Base-by-base conservation (phyloP, 208 protist species). In the Trypanosoma cruzi region DNA sequence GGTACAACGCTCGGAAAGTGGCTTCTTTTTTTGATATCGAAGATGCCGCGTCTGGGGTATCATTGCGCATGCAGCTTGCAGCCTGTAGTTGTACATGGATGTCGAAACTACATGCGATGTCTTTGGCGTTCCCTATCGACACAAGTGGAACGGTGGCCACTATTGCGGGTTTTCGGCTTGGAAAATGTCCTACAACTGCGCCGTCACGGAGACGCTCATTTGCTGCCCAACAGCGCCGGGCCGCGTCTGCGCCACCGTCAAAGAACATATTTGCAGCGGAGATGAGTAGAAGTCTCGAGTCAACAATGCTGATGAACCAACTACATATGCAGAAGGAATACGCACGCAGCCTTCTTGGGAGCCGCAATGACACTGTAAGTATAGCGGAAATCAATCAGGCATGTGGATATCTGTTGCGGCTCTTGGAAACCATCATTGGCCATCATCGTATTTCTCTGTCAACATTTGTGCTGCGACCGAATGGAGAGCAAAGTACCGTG, bases 301-400 rank as follows among this genome's bases (percentile, higher is more conserved):
- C 67, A 7, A 50, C 58, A 26, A 16, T 18, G 28, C 24, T 73
- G 5, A 11, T 40, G 18, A 31, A 61, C 22, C 32, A 20, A 14
- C 37, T 61, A 18, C 71, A 62, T 53, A 46, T 63, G 44, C 73
- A 79, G 34, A 14, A 68, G 16, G 31, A 42, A 24, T 82, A 79
- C 46, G 63, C 68, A 0, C 66, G 71, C 52, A 61, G 24, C 34
- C n/a, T 74, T 2, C 61, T 82, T 26, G 64, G 68, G 5, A 70
- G 58, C 13, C 57, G 44, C 22, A 40, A 46, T n/a, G 73, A 69
- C 29, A 64, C 64, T n/a, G 82, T 92, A 10, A 80, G 82, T 36
- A 37, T 73, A 26, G 53, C 49, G 3, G 90, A 95, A 56, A 76
- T 92, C 32, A 95, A 95, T 60, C 74, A 79, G 18, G 90, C 90